Evolutionary conservation across 2,329 filamentous ascomycete genomes (phyloP).

Genomic region (Arthrocladium fulminans): DNA sequence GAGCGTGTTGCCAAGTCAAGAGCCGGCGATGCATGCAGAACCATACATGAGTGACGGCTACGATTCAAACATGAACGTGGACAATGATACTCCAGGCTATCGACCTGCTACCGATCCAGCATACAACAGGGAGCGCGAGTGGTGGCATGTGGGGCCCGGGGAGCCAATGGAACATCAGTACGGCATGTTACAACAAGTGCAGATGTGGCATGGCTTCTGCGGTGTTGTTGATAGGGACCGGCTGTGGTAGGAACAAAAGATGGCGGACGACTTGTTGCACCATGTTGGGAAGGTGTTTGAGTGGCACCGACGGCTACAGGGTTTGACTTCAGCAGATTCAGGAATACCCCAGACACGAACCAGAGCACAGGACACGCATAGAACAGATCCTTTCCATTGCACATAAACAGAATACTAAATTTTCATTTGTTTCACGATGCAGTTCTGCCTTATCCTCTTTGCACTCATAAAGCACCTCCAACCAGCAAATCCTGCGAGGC

Average conservation of each 20-base stretch:
- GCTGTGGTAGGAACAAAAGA: neutral
- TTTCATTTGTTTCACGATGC: neutral
- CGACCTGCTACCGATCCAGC: constrained; percentile 33
- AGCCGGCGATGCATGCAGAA: constrained; percentile 49
- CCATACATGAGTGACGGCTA: constrained; percentile 83
- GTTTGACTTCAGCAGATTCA: neutral
- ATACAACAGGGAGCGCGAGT: constrained; percentile 30
- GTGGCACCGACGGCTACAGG: neutral
- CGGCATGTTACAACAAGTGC: constrained; percentile 29
- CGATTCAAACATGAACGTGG: constrained; percentile 57
- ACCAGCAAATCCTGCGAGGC: too few species aligned
- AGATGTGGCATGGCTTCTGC: constrained; percentile 6
- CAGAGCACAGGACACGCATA: neutral
- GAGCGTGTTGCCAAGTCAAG: constrained; percentile 13
- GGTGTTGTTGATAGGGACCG: constrained; percentile 2
- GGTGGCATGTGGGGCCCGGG: constrained; percentile 28
- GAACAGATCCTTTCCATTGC: neutral
- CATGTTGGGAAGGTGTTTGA: neutral
- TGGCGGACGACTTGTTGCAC: neutral
- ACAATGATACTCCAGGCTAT: constrained; percentile 30
- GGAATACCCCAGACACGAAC: neutral
- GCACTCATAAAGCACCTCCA: too few species aligned
- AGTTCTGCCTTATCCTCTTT: neutral
- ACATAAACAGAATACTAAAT: neutral
- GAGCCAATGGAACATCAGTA: constrained; percentile 33